These are phyloP conservation scores for Toxoplasma gondii DNA, from an alignment of 169 alveolate genomes.

Conservation along the genomic window DNA sequence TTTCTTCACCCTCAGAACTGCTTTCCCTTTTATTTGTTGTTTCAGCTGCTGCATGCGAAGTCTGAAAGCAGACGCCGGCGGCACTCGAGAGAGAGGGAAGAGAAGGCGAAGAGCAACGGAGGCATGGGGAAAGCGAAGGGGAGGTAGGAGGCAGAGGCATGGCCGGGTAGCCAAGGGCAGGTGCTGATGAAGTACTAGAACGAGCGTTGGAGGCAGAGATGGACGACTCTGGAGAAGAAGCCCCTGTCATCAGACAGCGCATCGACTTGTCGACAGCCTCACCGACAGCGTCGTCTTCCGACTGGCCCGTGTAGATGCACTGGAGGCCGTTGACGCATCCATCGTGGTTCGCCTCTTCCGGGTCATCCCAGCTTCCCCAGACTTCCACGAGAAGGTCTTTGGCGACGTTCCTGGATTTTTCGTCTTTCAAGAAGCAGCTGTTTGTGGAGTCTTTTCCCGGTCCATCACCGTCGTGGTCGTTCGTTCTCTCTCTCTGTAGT, in stretches of 20 bases:
- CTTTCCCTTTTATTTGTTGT: not conserved
- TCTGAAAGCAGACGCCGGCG: not conserved
- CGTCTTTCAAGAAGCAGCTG: not conserved
- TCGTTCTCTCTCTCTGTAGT: not conserved
- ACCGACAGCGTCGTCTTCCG: slow-evolving; percentile 39
- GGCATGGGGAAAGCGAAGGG: no score
- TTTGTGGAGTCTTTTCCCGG: not conserved
- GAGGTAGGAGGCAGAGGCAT: no score
- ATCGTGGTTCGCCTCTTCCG: not conserved
- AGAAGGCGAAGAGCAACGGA: not conserved
- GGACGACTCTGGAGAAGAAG: not conserved
- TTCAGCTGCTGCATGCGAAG: not conserved
- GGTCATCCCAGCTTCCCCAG: slow-evolving; percentile 31
- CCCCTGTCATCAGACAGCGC: not conserved
- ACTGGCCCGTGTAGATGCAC: slow-evolving; percentile 11
- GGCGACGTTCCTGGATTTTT: not conserved
- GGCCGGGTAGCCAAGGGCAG: not conserved
- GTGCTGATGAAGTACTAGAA: not conserved
- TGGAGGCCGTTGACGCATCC: slow-evolving; percentile 28
- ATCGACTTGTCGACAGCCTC: slow-evolving; percentile 28
- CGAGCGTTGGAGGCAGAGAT: not conserved
- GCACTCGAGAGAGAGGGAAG: not conserved
- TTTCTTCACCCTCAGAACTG: not conserved
- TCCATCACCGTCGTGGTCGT: not conserved
- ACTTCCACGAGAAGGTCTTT: not conserved